Evolutionary conservation across 2,329 filamentous ascomycete species (phyloP).

Genomic region (Westerdykella aurantiaca): DNA sequence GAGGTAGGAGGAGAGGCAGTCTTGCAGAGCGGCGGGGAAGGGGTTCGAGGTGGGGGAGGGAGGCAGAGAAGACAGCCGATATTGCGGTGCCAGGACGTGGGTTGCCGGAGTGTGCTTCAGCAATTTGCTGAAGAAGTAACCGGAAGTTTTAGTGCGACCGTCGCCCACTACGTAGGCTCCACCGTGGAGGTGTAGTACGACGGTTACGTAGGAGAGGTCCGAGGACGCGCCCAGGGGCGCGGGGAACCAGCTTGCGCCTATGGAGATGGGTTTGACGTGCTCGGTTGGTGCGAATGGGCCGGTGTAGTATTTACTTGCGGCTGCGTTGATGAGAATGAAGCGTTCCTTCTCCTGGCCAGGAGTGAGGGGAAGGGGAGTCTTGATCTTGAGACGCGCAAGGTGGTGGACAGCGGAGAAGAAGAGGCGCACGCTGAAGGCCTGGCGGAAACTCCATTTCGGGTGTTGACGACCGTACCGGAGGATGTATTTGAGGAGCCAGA

Average conservation of each 20-base stretch:
- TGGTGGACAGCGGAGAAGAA: constrained; percentile 32
- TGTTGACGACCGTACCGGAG: constrained; percentile 35
- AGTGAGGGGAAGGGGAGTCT: constrained; percentile 28
- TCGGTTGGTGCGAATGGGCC: constrained; percentile 27
- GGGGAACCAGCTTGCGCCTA: constrained; percentile 43
- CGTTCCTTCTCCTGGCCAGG: constrained; percentile 37
- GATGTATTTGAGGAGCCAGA: constrained; percentile 38
- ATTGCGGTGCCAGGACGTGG: constrained; percentile 43
- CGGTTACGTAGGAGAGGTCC: constrained; percentile 17
- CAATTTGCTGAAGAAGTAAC: constrained; percentile 27
- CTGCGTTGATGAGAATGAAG: constrained; percentile 32
- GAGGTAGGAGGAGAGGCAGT: constrained; percentile 43
- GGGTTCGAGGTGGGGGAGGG: constrained; percentile 31
- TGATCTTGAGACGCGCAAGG: constrained; percentile 20
- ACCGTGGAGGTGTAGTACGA: constrained; percentile 47
- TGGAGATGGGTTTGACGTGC: constrained; percentile 32
- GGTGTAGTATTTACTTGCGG: constrained; percentile 17
- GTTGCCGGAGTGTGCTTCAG: constrained; percentile 35
- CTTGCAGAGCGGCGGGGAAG: constrained; percentile 50
- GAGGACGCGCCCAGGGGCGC: constrained; percentile 11
- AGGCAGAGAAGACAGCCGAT: constrained; percentile 44
- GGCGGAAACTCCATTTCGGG: constrained; percentile 36
- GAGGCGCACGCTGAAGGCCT: constrained; percentile 34
- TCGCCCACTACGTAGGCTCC: constrained; percentile 46
- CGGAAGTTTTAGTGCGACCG: constrained; percentile 33